phyloP scores from a whole-genome alignment of 371 early-diverging fungal genomes.

The Neoconidiobolus thromboides region DNA sequence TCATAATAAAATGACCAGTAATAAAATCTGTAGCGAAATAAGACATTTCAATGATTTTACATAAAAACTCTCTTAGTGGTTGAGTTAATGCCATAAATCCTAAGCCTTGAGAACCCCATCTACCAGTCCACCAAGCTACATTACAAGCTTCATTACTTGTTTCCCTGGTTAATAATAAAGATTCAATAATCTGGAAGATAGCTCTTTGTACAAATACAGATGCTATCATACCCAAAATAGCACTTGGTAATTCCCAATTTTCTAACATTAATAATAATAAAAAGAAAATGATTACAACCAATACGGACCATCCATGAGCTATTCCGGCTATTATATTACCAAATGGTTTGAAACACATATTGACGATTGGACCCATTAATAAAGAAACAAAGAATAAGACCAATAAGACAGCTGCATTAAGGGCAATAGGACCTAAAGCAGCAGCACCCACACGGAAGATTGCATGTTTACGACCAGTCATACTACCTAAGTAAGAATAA shows the following conservation, averaged over 20 bases:
- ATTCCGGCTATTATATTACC: constrained; percentile 47
- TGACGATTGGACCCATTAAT: constrained; percentile 35
- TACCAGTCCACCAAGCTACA: constrained; percentile 80
- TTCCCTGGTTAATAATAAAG: constrained; percentile 55
- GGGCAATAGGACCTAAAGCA: constrained; percentile 44
- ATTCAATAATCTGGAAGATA: constrained; percentile 40
- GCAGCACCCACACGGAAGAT: constrained; percentile 39
- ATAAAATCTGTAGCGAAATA: constrained; percentile 63
- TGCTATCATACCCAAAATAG: constrained; percentile 43
- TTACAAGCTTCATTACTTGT: constrained; percentile 62
- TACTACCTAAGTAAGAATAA: constrained; percentile 34
- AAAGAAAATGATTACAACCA: constrained; percentile 39
- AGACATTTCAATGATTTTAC: constrained; percentile 77
- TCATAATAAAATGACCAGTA: constrained; percentile 48
- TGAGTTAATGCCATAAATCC: constrained; percentile 46
- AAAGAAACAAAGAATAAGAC: constrained; percentile 49
- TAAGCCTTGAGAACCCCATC: constrained; percentile 63
- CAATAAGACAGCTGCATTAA: constrained; percentile 47
- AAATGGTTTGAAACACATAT: constrained; percentile 42
- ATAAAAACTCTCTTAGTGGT: constrained; percentile 55
- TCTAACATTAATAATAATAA: constrained; percentile 47
- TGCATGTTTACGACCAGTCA: constrained; percentile 19
- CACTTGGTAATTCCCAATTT: constrained; percentile 33
- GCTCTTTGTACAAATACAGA: constrained; percentile 48
- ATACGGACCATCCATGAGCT: constrained; percentile 41